Conservation (phyloP, 352 stramenopile species). For the Phytophthora ramorum region DNA sequence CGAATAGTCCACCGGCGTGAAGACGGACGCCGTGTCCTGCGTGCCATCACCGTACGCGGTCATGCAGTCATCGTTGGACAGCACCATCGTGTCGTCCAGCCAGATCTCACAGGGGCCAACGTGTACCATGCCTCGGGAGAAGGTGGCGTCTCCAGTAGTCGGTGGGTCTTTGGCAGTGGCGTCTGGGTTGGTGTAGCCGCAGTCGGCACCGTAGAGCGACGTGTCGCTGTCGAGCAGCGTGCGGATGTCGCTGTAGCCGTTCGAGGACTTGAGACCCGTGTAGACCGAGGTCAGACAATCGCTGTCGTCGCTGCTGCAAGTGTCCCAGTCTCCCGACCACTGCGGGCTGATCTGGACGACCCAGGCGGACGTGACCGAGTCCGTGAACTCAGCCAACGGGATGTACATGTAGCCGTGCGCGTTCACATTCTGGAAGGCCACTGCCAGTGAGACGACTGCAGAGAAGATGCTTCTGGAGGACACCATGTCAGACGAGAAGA, state of each 20-base stretch:
- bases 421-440: conserved; percentile 20
- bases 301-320: conserved; percentile 27
- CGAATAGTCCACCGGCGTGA: conserved; percentile 48
- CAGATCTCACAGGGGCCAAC: conserved; percentile 44
- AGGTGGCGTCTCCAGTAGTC: conserved; percentile 34
- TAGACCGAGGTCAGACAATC: conserved; percentile 34
- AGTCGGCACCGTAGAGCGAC: conserved; percentile 34
- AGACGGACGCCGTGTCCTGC: conserved; percentile 31
- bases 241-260: conserved; percentile 37
- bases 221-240: conserved; percentile 41
- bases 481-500: conserved; percentile 23
- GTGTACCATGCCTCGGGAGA: conserved; percentile 43
- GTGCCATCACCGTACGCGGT: conserved; percentile 39
- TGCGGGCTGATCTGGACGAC: conserved; percentile 41
- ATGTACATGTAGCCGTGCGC: conserved; percentile 40
- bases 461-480: conserved; percentile 19
- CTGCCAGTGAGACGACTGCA: conserved; percentile 1
- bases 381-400: conserved; percentile 31
- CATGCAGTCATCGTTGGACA: conserved; percentile 45
- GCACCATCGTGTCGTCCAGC: conserved; percentile 41
- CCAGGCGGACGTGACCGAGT: conserved; percentile 24
- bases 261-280: conserved; percentile 34
- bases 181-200: conserved; percentile 39
- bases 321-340: conserved; percentile 37
- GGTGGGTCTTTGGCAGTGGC: conserved; percentile 37